These are phyloP conservation scores for Mycosphaerella arachidis DNA, from an alignment of 2,329 filamentous ascomycete genomes.

Conservation along the genomic window DNA sequence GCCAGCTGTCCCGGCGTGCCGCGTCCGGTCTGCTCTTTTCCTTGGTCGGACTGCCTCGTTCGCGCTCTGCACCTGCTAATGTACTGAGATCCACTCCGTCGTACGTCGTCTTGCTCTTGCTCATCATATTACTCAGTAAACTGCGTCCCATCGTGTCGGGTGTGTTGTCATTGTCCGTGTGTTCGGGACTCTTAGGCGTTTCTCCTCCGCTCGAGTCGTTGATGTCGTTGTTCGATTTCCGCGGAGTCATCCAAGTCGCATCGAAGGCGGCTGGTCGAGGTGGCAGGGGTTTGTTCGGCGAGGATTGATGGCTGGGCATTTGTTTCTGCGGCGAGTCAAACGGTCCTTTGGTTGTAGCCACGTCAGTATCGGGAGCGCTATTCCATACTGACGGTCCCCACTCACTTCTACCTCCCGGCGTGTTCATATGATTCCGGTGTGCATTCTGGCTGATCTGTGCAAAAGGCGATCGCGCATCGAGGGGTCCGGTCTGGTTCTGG, in stretches of 20 bases:
- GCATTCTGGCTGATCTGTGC: slow-evolving; percentile 35
- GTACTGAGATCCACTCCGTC: slow-evolving; percentile 9
- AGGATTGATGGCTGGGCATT: slow-evolving; percentile 39
- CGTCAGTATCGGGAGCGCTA: slow-evolving; percentile 1
- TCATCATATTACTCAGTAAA: slow-evolving; percentile 13
- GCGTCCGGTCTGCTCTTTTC: slow-evolving; percentile 21
- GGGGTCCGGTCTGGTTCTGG: slow-evolving; percentile 43
- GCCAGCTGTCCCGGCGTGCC: slow-evolving; percentile 25
- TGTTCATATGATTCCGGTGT: slow-evolving; percentile 20
- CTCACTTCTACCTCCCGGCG: slow-evolving; percentile 5
- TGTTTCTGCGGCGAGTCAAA: slow-evolving; percentile 49
- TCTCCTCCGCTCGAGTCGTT: slow-evolving; percentile 47
- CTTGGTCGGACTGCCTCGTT: slow-evolving; percentile 33
- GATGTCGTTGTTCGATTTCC: slow-evolving; percentile 34
- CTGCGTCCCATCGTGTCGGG: slow-evolving; percentile 25
- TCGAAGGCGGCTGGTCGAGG: slow-evolving; percentile 34
- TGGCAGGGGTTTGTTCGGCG: slow-evolving; percentile 38
- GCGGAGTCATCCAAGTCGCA: slow-evolving; percentile 36
- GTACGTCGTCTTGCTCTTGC: background rate
- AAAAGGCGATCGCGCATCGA: slow-evolving; percentile 48
- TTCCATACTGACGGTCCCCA: slow-evolving; percentile 14
- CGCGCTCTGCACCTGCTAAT: slow-evolving; percentile 20
- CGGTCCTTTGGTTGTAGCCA: slow-evolving; percentile 22
- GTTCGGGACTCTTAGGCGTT: slow-evolving; percentile 45
- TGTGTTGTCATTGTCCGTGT: slow-evolving; percentile 31